Conservation (phyloP, 2,329 filamentous ascomycete genomes). For the Phyllosticta citriasiana region DNA sequence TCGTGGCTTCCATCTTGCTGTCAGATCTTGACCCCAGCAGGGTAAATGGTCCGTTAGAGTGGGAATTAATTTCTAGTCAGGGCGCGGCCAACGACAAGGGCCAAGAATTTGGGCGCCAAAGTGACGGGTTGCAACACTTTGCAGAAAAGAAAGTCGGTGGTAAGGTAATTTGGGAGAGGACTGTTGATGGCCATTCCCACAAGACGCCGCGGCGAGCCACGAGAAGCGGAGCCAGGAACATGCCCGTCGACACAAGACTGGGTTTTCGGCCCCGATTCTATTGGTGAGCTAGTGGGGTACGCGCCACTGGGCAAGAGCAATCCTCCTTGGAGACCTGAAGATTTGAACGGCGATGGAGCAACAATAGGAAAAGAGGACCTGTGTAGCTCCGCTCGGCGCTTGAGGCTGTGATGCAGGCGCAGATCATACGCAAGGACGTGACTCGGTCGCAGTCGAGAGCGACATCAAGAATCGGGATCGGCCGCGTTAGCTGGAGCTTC, state of each 20-base stretch:
- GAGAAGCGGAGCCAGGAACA: neutral
- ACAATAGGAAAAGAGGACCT: neutral
- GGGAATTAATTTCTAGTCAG: neutral
- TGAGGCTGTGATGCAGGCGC: neutral
- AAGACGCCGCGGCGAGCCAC: neutral
- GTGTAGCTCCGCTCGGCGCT: neutral
- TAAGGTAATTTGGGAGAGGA: neutral
- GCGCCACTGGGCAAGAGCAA: neutral
- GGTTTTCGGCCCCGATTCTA: neutral
- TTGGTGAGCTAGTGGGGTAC: neutral
- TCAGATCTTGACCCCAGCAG: neutral
- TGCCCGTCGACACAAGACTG: neutral
- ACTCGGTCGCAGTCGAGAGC: neutral
- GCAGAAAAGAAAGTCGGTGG: neutral
- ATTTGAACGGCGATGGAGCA: neutral
- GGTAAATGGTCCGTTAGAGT: neutral
- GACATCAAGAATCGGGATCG: neutral
- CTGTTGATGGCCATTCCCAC: neutral
- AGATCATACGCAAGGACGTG: neutral
- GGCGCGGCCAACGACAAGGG: neutral
- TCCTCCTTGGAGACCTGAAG: neutral
- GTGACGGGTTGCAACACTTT: neutral
- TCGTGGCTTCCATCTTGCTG: neutral
- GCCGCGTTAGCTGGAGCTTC: neutral
- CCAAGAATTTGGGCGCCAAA: neutral